Conservation (phyloP, 148 eudicot genomes). For the Beta vulgaris region DNA sequence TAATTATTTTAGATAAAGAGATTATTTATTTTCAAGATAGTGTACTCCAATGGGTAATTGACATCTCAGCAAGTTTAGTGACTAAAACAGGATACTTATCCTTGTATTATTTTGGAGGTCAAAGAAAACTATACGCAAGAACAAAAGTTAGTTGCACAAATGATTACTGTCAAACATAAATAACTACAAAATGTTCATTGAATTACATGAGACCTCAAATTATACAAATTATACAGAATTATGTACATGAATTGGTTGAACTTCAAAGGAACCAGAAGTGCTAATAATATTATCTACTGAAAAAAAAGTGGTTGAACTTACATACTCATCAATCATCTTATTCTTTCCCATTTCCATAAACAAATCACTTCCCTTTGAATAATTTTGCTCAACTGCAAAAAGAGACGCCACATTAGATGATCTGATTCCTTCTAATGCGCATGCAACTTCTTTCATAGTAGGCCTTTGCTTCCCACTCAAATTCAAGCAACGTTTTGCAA, state of each 20-base stretch:
- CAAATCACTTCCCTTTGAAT: background rate
- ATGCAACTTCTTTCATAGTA: slow-evolving; percentile 26
- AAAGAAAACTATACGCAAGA: too few species aligned
- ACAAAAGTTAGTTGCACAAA: too few species aligned
- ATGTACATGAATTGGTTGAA: background rate
- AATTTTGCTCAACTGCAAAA: background rate
- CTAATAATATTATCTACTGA: background rate
- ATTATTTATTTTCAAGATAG: too few species aligned
- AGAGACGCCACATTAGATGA: background rate
- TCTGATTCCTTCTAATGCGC: slow-evolving; percentile 16
- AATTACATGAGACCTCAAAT: background rate
- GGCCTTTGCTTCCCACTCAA: slow-evolving; percentile 22
- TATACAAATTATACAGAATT: background rate
- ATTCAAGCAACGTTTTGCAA: slow-evolving; percentile 20
- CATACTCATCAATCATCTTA: slow-evolving; percentile 1
- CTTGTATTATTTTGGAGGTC: too few species aligned
- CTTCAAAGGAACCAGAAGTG: slow-evolving; percentile 7
- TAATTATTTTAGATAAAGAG: too few species aligned
- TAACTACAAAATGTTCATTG: too few species aligned
- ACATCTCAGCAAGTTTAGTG: too few species aligned
- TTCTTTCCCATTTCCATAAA: background rate
- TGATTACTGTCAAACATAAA: too few species aligned
- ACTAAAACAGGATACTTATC: too few species aligned
- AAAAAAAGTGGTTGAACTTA: slow-evolving; percentile 15
- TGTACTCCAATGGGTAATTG: too few species aligned